Evolutionary conservation across 2,329 filamentous ascomycete species (phyloP).

Genomic region (Ophiostoma montium): DNA sequence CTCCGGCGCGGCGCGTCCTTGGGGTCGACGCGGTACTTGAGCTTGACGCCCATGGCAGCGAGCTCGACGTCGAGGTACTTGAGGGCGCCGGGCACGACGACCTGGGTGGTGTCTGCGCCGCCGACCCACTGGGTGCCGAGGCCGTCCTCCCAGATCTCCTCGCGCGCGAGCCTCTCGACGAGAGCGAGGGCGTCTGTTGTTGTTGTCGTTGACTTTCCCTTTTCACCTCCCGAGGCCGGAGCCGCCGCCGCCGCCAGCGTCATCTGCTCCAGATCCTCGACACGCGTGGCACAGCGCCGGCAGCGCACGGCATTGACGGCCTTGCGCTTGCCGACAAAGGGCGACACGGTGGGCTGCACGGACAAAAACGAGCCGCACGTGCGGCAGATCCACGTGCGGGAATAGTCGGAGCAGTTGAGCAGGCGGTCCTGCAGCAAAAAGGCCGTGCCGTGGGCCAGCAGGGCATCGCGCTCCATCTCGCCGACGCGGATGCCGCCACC

Average conservation of each 20-base stretch:
- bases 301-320: slow-evolving; percentile 61
- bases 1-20: slow-evolving; percentile 52
- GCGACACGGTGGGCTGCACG: slow-evolving; percentile 64
- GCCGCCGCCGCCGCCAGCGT: slow-evolving; percentile 36
- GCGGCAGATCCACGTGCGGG: slow-evolving; percentile 78
- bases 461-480: slow-evolving; percentile 95
- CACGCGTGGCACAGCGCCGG: slow-evolving; percentile 55
- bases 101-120: slow-evolving; percentile 78
- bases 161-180: slow-evolving; percentile 8
- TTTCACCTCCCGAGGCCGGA: slow-evolving; percentile 21
- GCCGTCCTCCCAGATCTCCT: slow-evolving; percentile 80
- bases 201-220: not conserved
- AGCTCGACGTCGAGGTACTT: slow-evolving; percentile 91
- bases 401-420: slow-evolving; percentile 94
- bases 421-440: slow-evolving; percentile 90
- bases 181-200: not conserved
- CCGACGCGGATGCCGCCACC: slow-evolving; percentile 97
- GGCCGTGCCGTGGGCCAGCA: slow-evolving; percentile 88
- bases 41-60: slow-evolving; percentile 87
- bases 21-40: slow-evolving; percentile 60
- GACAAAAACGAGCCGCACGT: slow-evolving; percentile 82
- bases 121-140: slow-evolving; percentile 72
- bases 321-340: slow-evolving; percentile 49
- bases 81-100: slow-evolving; percentile 84
- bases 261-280: slow-evolving; percentile 44